Percentiles rank a stretch among this genome's conserved stretches.
These are phyloP conservation scores for Candida vaughaniae DNA, from an alignment of 805 yeast species.

Conservation along the genomic window DNA sequence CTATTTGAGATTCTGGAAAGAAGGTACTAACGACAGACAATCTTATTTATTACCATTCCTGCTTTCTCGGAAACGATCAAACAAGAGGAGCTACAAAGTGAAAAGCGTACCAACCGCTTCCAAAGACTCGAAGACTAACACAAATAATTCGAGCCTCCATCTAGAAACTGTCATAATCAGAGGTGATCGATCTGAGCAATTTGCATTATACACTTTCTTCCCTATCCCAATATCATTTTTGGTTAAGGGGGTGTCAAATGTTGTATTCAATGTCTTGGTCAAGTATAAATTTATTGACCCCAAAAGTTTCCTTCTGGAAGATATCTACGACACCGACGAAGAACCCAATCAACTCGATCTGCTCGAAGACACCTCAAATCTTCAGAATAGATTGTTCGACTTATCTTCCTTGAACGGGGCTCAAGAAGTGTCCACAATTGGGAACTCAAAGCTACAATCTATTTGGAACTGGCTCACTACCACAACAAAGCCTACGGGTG, in stretches of 20 bases:
- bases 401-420: conserved; percentile 44
- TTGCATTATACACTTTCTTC: conserved; percentile 40
- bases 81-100: conserved; percentile 13
- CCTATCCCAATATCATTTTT: conserved; percentile 37
- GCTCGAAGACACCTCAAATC: conserved; percentile 29
- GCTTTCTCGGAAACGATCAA: conserved; percentile 17
- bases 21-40: conserved; percentile 43
- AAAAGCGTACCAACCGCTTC: conserved; percentile 8
- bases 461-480: conserved; percentile 23
- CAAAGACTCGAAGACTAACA: background rate
- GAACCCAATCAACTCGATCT: conserved; percentile 16
- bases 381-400: conserved; percentile 37
- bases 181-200: conserved; percentile 32
- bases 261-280: conserved; percentile 21
- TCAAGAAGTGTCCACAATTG: conserved; percentile 30
- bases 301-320: conserved; percentile 17
- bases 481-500: conserved; percentile 9
- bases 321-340: conserved; percentile 17
- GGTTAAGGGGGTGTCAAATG: conserved; percentile 18
- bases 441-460: conserved; percentile 21
- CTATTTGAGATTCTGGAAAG: conserved; percentile 38
- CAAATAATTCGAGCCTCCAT: conserved; percentile 12
- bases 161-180: conserved; percentile 17
- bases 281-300: conserved; percentile 19
- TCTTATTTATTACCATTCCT: conserved; percentile 40